phyloP scores from a whole-genome alignment of 2,329 filamentous ascomycete genomes.

The Cladosporium sp. region DNA sequence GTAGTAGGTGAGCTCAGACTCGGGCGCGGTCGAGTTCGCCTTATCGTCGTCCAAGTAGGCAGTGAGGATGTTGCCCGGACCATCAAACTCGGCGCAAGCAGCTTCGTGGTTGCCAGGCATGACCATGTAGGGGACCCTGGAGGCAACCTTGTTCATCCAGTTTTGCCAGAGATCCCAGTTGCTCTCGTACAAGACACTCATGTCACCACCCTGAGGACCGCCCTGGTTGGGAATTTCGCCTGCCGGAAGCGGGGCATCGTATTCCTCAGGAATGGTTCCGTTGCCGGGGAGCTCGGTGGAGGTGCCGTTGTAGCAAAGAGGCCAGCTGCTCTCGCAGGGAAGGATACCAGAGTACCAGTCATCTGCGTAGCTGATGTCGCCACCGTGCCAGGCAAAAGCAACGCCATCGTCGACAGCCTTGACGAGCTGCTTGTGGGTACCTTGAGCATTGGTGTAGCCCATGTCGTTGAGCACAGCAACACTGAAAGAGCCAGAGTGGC shows the following conservation, averaged over 20 bases:
- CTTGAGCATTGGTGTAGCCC: conserved; percentile 11
- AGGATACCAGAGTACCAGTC: conserved; percentile 48
- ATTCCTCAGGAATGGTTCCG: conserved; percentile 36
- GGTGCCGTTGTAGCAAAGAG: conserved; percentile 51
- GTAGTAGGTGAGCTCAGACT: conserved; percentile 44
- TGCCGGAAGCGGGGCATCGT: conserved; percentile 42
- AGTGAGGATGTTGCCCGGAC: conserved; percentile 40
- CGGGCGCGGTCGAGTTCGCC: conserved; percentile 39
- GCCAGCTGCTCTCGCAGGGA: conserved; percentile 44
- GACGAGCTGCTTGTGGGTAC: conserved; percentile 38
- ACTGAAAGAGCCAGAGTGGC: conserved; percentile 53
- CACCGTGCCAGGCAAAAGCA: conserved; percentile 29
- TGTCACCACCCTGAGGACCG: conserved; percentile 45
- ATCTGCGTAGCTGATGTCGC: conserved; percentile 57
- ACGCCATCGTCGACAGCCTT: conserved; percentile 46
- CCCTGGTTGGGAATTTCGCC: conserved; percentile 46
- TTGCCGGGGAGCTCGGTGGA: conserved; percentile 38
- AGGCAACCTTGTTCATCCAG: conserved; percentile 41
- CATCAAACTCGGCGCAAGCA: conserved; percentile 33
- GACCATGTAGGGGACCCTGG: conserved; percentile 48
- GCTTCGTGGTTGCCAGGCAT: conserved; percentile 50
- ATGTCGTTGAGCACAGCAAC: conserved; percentile 53
- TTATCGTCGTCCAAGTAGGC: conserved; percentile 26
- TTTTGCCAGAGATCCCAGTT: conserved; percentile 41
- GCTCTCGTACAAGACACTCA: conserved; percentile 47